Conservation (phyloP, 768 basidiomycete species). For the Lentinula raphanica region DNA sequence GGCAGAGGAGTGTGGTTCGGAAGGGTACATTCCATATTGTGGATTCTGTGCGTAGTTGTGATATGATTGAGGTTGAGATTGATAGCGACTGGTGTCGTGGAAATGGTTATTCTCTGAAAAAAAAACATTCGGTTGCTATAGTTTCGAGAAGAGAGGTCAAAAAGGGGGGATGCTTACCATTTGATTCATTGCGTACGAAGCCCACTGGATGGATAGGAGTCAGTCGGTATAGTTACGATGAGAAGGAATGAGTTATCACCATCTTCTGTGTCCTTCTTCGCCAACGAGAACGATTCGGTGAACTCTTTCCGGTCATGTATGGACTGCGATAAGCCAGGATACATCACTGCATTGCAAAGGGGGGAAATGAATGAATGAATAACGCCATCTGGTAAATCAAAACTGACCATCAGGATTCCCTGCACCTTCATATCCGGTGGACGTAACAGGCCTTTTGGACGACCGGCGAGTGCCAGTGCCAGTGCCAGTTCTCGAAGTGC, state of each 20-base stretch:
- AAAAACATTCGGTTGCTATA: not conserved
- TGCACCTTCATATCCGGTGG: constrained; percentile 62
- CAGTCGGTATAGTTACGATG: not conserved
- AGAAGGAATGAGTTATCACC: not conserved
- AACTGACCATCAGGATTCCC: not conserved
- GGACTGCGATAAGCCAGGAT: not conserved
- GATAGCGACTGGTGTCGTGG: not conserved
- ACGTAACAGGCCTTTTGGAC: constrained; percentile 58
- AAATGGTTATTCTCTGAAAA: not conserved
- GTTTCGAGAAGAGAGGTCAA: not conserved
- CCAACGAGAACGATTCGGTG: not conserved
- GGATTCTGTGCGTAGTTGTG: not conserved
- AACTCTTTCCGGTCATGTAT: not conserved
- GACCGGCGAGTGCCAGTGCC: constrained; percentile 14
- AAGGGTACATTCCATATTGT: not conserved
- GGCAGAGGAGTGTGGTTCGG: not conserved
- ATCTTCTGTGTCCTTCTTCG: not conserved
- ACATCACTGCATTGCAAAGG: not conserved
- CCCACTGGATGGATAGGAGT: not conserved
- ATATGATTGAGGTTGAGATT: not conserved
- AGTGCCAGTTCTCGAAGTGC: not conserved
- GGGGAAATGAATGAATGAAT: not conserved
- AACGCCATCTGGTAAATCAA: not conserved
- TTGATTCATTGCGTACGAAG: not conserved
- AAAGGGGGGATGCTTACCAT: not conserved